Evolutionary conservation across 208 protist species (phyloP).

Genomic region (Wallacemonas sp.): DNA sequence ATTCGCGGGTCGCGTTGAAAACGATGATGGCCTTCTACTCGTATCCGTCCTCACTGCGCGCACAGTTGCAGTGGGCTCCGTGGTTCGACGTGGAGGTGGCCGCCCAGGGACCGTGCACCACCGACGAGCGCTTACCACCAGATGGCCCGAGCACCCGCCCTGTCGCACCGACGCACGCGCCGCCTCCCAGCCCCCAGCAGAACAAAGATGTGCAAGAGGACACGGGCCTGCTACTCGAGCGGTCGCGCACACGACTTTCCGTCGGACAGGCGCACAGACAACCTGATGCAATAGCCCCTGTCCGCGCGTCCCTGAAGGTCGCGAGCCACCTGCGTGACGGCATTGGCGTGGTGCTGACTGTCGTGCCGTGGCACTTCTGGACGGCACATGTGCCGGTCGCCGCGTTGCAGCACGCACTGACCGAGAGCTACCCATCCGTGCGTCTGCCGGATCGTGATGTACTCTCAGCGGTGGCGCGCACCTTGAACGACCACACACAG

Average conservation of each 20-base stretch:
- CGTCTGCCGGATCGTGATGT: background rate
- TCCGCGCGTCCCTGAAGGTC: background rate
- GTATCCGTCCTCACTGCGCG: background rate
- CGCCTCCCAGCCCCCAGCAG: no score
- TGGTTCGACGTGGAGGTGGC: background rate
- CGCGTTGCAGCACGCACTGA: background rate
- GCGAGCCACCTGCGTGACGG: conserved; percentile 2
- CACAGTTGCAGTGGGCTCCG: background rate
- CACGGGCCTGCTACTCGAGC: background rate
- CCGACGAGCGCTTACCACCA: no score
- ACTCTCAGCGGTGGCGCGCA: background rate
- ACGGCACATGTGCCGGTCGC: background rate
- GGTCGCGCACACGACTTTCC: conserved; percentile 3
- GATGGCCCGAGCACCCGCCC: no score
- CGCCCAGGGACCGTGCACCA: background rate
- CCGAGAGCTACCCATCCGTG: background rate
- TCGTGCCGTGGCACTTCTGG: background rate
- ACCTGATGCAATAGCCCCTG: background rate
- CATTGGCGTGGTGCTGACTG: background rate
- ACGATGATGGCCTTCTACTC: background rate
- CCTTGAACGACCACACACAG: background rate
- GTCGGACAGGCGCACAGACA: background rate
- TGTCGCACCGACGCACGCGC: no score
- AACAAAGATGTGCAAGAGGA: no score
- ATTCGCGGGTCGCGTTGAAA: no score